Evolutionary conservation across 2,329 filamentous ascomycete species (phyloP), one percentile per base, ranked within the genome.

Genomic region (Colletotrichum karsti): DNA sequence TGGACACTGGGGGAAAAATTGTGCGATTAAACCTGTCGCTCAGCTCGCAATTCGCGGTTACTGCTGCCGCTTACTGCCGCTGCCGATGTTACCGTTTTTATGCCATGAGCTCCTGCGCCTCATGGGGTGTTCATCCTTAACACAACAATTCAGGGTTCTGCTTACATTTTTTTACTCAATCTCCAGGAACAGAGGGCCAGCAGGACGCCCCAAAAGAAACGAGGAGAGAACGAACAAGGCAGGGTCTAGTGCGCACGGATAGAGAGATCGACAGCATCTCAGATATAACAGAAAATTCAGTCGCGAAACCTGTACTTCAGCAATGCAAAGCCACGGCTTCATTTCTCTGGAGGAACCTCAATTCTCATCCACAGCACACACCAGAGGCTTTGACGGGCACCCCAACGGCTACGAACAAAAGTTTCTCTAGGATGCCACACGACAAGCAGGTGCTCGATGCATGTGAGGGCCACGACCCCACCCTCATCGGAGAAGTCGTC

Each of bases 381-480:
- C n/a, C n/a, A n/a, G n/a, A n/a, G n/a, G n/a, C 2, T 35, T 35
- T 9, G 15, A 55, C 54, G 24, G 39, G n/a, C 37, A 44, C 39
- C 44, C n/a, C 33, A 39, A 57, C 37, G 39, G 39, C 54, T 33
- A 30, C 22, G 15, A 30, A 42, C n/a, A 46, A 53, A 64, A 44
- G 35, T 53, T 67, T 51, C 15, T 20, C 53, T 20, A 61, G 44
- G 44, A 53, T 64, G 53, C 35, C 59, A 58, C 64, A 67, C 64
- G 53, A 44, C 41, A 22, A 63, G 44, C 58, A 63, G 42, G 57
- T 64, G 60, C 51, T 63, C 59, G 53, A 67, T 64, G 64, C 64
- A 67, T 67, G 64, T 67, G 59, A 67, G 64, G 53, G 30, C 64
- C 28, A 41, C 46, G 51, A 26, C 53, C 37, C 64, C 64, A 67